Evolutionary conservation across 1,139 yeast species (phyloP).

Genomic region (Saccharomyces hybrid): DNA sequence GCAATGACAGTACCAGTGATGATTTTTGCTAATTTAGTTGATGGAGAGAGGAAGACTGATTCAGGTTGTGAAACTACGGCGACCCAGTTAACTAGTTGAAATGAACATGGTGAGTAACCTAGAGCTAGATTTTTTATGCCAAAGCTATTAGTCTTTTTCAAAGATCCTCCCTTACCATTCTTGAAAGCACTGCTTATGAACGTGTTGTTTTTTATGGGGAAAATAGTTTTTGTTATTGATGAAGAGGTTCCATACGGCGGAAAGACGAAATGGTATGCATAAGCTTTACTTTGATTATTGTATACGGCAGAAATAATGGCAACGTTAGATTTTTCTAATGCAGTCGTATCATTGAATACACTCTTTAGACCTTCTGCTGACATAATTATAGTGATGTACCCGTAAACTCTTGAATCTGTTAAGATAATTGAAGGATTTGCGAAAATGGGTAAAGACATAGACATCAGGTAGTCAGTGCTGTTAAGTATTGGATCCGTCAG

Average conservation of each 20-base stretch:
- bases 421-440: conserved; percentile 66
- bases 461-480: conserved; percentile 33
- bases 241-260: conserved; percentile 27
- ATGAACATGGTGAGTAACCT: conserved; percentile 56
- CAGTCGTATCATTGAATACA: conserved; percentile 45
- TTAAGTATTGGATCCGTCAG: conserved; percentile 54
- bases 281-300: conserved; percentile 19
- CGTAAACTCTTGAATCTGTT: conserved; percentile 51
- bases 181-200: conserved; percentile 23
- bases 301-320: conserved; percentile 33
- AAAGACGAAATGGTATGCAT: conserved; percentile 36
- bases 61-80: conserved; percentile 62
- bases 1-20: conserved; percentile 76
- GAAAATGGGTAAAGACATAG: conserved; percentile 52
- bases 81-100: conserved; percentile 59
- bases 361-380: conserved; percentile 46
- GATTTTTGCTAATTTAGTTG: conserved; percentile 53
- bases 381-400: conserved; percentile 62
- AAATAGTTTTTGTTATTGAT: conserved; percentile 16
- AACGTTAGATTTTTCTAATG: conserved; percentile 37
- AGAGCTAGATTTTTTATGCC: conserved; percentile 47
- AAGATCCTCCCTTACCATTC: conserved; percentile 41
- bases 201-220: conserved; percentile 27
- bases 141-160: conserved; percentile 40
- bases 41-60: conserved; percentile 54